Base-by-base conservation (phyloP, 75 land plant genomes). In the Cupressus sempervirens region DNA sequence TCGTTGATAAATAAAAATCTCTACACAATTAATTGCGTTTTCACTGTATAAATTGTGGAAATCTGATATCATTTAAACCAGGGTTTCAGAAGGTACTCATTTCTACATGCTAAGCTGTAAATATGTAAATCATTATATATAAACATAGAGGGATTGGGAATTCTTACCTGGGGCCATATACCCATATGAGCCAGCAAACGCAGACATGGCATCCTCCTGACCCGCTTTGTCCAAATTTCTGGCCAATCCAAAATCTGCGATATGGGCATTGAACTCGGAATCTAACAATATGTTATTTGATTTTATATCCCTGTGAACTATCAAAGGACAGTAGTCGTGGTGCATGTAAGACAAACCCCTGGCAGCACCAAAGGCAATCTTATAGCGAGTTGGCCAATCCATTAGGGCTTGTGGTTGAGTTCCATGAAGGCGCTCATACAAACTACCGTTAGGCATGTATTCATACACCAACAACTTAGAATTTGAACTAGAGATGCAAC, bases 401-500 rank as follows among this genome's bases (percentile, higher is more conserved):
- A 93, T 62, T 12, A 86, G 58, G 18, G 10, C 87, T 80, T 30
- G 32, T 84, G 85, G 30, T 48, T 82, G 29, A n/a, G 87, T 76
- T 16, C 83, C 87, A 85, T 96, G 97, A 48, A 96, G 86, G 88
- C 91, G 88, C 48, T 86, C 86, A 67, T 92, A 91, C 45, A 95
- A 80, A 85, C 95, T 93, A 10, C 91, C 92, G 84, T 96, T 94
- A 73, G 90, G 88, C 94, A 93, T 93, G 91, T 89, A 96, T 90
- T 96, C 94, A 84, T 94, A 96, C 7, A 96, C 93, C 54, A 95
- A 90, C 82, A 96, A 87, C 84, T 88, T 93, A n/a, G 88, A 84
- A 43, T 91, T 85, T 23, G 70, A 83, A 80, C 91, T 86, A 26
- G 92, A 89, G 84, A 96, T 90, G 90, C 91, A 93, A n/a, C 94